These are phyloP conservation scores for Fusarium subtropicale DNA, from an alignment of 2,329 filamentous ascomycete species.

Conservation along the genomic window DNA sequence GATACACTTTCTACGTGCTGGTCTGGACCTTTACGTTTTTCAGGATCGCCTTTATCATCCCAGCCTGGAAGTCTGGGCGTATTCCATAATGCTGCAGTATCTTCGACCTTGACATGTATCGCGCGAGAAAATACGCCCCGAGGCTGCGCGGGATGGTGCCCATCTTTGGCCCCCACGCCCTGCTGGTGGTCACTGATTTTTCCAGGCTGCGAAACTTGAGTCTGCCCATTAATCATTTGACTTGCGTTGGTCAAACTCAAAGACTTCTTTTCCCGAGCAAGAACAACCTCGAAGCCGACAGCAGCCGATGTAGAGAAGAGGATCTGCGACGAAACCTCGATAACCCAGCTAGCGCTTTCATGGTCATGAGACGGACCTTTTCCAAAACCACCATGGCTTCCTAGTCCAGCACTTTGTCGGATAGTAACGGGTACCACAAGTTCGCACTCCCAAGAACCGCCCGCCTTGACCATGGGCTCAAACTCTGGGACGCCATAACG, in stretches of 20 bases:
- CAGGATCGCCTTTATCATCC: slow-evolving; percentile 57
- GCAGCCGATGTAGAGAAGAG: slow-evolving; percentile 91
- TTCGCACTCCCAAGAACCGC: slow-evolving; percentile 84
- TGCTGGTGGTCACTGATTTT: slow-evolving; percentile 82
- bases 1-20: slow-evolving; percentile 51
- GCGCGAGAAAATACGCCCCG: slow-evolving; percentile 88
- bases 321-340: slow-evolving; percentile 92
- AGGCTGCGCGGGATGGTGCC: slow-evolving; percentile 70
- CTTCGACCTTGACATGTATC: slow-evolving; percentile 81
- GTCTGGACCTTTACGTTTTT: slow-evolving; percentile 44
- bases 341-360: slow-evolving; percentile 81
- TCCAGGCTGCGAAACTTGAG: slow-evolving; percentile 71
- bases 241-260: slow-evolving; percentile 70
- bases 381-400: slow-evolving; percentile 60
- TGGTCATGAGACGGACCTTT: slow-evolving; percentile 58
- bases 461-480: slow-evolving; percentile 96
- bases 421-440: slow-evolving; percentile 84
- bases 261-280: slow-evolving; percentile 88
- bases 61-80: slow-evolving; percentile 83
- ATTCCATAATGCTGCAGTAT: slow-evolving; percentile 92
- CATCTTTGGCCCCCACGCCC: slow-evolving; percentile 66
- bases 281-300: slow-evolving; percentile 86
- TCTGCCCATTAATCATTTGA: slow-evolving; percentile 59
- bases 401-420: slow-evolving; percentile 69
- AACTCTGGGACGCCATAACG: slow-evolving; percentile 86